Percentiles rank a stretch among this genome's conserved stretches.
Conservation (phyloP, 768 basidiomycete genomes). For the Termitomyces sp. region DNA sequence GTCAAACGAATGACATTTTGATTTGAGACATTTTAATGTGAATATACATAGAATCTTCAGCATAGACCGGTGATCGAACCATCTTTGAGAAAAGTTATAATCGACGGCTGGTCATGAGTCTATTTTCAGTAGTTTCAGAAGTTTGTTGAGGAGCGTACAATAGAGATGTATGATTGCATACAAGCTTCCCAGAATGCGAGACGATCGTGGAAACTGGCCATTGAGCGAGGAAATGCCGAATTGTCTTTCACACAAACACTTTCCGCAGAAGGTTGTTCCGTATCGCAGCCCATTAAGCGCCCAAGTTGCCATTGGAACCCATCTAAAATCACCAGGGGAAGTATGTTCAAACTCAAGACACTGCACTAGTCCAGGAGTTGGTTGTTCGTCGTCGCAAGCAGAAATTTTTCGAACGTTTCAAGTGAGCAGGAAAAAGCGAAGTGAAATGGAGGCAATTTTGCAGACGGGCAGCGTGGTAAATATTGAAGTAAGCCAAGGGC, state of each 20-base stretch:
- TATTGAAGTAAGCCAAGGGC: neutral
- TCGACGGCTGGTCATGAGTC: no score
- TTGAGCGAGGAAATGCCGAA: neutral
- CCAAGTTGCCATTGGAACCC: neutral
- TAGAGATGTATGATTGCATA: no score
- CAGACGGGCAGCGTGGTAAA: neutral
- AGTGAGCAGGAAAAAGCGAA: neutral
- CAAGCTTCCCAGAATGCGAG: no score
- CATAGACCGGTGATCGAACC: no score
- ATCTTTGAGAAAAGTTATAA: no score
- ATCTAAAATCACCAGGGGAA: neutral
- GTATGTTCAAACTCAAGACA: neutral
- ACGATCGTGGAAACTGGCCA: no score
- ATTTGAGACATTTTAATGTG: neutral
- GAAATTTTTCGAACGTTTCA: neutral
- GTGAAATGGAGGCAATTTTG: neutral
- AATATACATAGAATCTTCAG: neutral
- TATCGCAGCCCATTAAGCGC: no score
- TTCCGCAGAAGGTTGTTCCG: neutral
- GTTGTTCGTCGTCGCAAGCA: no score
- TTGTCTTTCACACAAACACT: neutral
- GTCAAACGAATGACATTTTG: no score
- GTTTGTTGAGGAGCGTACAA: neutral
- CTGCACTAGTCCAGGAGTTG: no score
- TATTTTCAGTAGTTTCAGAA: neutral